Percentiles rank a stretch among this genome's conserved stretches.
Conservation (phyloP, 2,329 filamentous ascomycete genomes). For the Aureobasidium sp. region DNA sequence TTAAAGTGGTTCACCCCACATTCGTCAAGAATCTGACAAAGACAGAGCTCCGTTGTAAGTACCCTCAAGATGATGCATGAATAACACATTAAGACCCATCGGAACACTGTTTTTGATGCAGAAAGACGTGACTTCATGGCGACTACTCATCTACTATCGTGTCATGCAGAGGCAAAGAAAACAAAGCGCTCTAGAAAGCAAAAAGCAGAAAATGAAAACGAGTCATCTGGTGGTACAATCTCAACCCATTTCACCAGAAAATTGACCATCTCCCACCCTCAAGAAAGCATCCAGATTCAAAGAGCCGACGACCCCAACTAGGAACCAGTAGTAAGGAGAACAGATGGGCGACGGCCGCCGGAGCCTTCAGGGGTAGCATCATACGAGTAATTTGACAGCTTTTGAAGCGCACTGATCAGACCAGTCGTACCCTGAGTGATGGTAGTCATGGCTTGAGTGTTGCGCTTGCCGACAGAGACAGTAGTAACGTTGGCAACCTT, state of each 20-base stretch:
- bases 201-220: not conserved
- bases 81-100: too few species aligned
- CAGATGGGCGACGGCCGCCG: slow-evolving; percentile 4
- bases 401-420: slow-evolving; percentile 11
- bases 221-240: not conserved
- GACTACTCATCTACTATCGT: slow-evolving; percentile 4
- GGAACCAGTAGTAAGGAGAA: slow-evolving; percentile 10
- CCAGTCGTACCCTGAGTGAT: slow-evolving; percentile 84
- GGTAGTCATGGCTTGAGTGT: slow-evolving; percentile 79
- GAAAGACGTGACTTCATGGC: not conserved
- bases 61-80: too few species aligned
- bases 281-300: not conserved
- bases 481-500: slow-evolving; percentile 60
- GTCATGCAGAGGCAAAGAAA: not conserved
- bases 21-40: not conserved
- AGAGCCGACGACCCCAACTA: not conserved
- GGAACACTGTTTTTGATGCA: not conserved
- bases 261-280: not conserved
- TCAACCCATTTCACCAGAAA: not conserved
- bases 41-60: not conserved
- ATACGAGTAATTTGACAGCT: slow-evolving; percentile 6
- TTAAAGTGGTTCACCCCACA: not conserved
- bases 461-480: slow-evolving; percentile 78
- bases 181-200: not conserved
- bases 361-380: not conserved